Evolutionary conservation across 192 early-diverging fungal species (phyloP).

Genomic region (Gonapodya prolifera): DNA sequence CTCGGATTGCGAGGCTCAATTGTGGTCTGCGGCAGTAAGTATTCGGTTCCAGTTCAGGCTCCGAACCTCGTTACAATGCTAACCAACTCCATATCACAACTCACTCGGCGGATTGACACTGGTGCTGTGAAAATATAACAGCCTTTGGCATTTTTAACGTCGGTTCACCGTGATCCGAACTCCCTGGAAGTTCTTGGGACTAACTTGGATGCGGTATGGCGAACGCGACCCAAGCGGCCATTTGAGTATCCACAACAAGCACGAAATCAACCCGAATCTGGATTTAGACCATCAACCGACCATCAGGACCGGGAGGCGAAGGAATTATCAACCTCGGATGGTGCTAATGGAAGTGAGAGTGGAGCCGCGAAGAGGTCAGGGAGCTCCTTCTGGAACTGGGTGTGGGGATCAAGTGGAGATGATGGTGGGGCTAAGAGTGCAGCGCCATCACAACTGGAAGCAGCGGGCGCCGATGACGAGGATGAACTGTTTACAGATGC

Average conservation of each 20-base stretch:
- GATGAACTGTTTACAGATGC: not conserved
- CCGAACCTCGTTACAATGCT: not conserved
- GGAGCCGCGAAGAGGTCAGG: not conserved
- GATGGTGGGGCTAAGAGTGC: not conserved
- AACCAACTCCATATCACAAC: no score
- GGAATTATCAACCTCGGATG: not conserved
- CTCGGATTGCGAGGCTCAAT: not conserved
- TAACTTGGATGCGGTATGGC: not conserved
- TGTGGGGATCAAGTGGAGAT: not conserved
- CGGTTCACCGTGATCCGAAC: not conserved
- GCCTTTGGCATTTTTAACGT: not conserved
- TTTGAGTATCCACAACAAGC: not conserved
- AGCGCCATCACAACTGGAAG: not conserved
- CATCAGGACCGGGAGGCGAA: not conserved
- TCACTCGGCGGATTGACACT: no score
- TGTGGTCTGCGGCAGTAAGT: not conserved
- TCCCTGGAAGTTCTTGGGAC: not conserved
- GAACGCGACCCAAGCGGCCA: not conserved
- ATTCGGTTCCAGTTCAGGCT: not conserved
- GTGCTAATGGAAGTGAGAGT: not conserved
- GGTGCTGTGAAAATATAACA: no score
- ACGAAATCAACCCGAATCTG: not conserved
- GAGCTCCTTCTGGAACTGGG: not conserved
- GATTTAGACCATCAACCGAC: not conserved
- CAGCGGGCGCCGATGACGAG: not conserved